Conservation (phyloP, 768 basidiomycete genomes). For the Tulasnella sp. region DNA sequence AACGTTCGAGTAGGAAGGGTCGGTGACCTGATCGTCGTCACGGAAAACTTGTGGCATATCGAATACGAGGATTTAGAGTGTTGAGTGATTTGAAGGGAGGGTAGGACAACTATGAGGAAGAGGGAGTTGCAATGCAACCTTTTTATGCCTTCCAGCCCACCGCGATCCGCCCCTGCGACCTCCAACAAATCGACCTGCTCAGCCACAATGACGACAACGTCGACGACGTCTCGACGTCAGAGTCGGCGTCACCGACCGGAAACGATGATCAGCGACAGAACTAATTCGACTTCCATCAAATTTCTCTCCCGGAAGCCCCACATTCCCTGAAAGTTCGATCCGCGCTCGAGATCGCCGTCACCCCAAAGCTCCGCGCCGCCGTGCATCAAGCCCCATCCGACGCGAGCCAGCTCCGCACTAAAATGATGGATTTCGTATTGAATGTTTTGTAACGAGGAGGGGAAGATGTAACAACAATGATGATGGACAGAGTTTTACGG, state of each 20-base stretch:
- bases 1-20: conserved; percentile 14
- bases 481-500: background rate
- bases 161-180: background rate
- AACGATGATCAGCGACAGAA: background rate
- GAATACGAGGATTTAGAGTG: background rate
- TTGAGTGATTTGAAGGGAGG: background rate
- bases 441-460: background rate
- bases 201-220: background rate
- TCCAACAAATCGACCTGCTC: background rate
- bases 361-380: background rate
- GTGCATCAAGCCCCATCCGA: background rate
- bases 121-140: background rate
- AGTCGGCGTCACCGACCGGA: background rate
- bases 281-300: background rate
- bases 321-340: background rate
- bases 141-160: background rate
- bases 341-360: conserved; percentile 1
- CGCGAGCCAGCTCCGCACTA: background rate
- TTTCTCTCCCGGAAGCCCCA: background rate
- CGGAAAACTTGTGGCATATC: conserved; percentile 6
- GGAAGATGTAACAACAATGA: background rate
- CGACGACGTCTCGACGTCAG: background rate
- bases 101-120: too few relatives aligned
- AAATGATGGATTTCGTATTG: background rate
- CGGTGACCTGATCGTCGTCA: conserved; percentile 10